Percentiles rank a stretch among this genome's conserved stretches.
Conservation (phyloP, 441 rosid genomes). For the Hura crepitans region DNA sequence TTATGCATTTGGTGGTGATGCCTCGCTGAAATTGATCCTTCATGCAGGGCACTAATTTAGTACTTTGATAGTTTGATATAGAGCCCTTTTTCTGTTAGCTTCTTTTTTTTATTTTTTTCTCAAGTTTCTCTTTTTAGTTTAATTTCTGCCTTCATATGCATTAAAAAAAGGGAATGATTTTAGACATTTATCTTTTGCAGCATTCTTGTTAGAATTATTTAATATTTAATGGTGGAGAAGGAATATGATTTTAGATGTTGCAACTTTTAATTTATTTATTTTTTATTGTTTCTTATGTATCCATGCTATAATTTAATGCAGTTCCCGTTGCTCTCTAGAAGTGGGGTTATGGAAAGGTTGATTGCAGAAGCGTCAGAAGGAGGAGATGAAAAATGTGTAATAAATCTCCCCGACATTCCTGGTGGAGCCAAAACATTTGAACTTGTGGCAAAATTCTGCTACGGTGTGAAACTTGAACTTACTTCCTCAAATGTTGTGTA, state of each 20-base stretch:
- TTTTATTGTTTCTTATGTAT: constrained; percentile 5
- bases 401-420: constrained; percentile 58
- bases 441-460: constrained; percentile 90
- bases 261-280: background rate
- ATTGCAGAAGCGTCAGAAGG: constrained; percentile 77
- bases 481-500: constrained; percentile 79
- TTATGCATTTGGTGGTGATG: background rate
- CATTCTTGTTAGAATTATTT: background rate
- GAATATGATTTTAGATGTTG: constrained; percentile 3
- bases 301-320: constrained; percentile 33
- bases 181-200: background rate
- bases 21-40: background rate
- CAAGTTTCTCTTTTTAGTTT: background rate
- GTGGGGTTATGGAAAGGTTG: constrained; percentile 83
- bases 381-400: constrained; percentile 63
- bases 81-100: too few relatives aligned
- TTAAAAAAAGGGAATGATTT: background rate
- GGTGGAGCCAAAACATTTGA: constrained; percentile 91
- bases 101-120: background rate
- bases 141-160: background rate
- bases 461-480: constrained; percentile 88
- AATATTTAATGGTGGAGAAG: background rate
- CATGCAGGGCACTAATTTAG: background rate
- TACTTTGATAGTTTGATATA: background rate
- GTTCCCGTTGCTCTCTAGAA: constrained; percentile 95